Base-by-base conservation (phyloP, 495 filamentous ascomycete species). In the Penicillium turbatum region DNA sequence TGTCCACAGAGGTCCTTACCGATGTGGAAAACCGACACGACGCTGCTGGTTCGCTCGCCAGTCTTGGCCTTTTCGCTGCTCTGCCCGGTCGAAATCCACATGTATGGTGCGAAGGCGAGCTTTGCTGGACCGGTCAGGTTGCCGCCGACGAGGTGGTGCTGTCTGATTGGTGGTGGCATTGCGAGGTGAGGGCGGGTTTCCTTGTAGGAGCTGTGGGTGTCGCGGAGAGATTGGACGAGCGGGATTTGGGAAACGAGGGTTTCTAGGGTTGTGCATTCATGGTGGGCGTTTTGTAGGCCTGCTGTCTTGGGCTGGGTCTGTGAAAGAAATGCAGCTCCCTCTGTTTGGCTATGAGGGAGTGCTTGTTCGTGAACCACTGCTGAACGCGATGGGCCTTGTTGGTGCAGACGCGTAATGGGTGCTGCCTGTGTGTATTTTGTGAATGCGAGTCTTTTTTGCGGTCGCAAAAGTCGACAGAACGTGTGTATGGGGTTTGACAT, bases 101-200 rank as follows among this genome's bases (percentile, higher is more conserved):
- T 80, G 30, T 89, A 80, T 1, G 92, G 93, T 5, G 90, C 86
- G 0, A 93, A 84, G 10, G 82, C 81, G 39, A 97, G 79, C 63
- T 79, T 87, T 16, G 83, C 83, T 0, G 79, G 71, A 3, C 92
- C 91, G 32, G 84, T 54, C 5, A 97, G 76, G 36, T 65, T 64
- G 7, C 71, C 72, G 3, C 64, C 72, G n/a, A 75, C 71, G 61
- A 73, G 63, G 32, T 73, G 72, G 17, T 57, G 44, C 4, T 68
- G 65, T 30, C 65, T 58, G 1, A 71, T 61, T 0, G 57, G 32
- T 0, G 62, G 59, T 17, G 65, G 54, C 46, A 73, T 73, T 13
- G 69, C 47, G 39, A 69, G 68, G 34, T 75, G 72, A 3, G 92
- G 93, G 19, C 92, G 79, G 9, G 86, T 83, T 68, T 95, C 91